Percentiles rank a stretch among this genome's conserved stretches.
Evolutionary conservation across 768 basidiomycete species (phyloP).

Genomic region (Calocybe cyanea): DNA sequence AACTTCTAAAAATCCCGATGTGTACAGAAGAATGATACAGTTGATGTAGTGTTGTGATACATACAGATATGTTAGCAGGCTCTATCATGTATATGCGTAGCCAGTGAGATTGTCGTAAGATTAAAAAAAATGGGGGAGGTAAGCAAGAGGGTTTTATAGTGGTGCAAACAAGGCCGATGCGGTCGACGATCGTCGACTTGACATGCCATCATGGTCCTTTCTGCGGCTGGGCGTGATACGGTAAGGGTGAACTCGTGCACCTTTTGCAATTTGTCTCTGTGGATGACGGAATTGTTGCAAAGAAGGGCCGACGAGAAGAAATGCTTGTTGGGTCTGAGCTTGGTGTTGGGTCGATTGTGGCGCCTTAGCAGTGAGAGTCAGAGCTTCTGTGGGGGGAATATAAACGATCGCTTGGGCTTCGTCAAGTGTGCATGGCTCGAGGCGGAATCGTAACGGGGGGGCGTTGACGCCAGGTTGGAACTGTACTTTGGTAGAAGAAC

Average conservation of each 20-base stretch:
- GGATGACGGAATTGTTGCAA: constrained; percentile 43
- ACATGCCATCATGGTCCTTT: neutral
- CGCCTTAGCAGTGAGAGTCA: constrained; percentile 16
- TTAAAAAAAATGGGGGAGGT: neutral
- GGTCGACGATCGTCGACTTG: constrained; percentile 4
- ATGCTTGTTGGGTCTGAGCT: constrained; percentile 22
- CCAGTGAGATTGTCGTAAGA: neutral
- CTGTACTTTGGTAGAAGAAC: constrained; percentile 14
- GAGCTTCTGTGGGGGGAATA: constrained; percentile 31
- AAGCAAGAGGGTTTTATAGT: constrained; percentile 2
- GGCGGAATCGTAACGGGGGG: constrained; percentile 15
- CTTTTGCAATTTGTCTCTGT: constrained; percentile 36
- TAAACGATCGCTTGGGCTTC: constrained; percentile 51
- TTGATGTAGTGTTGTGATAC: constrained; percentile 5
- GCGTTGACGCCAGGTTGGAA: too few relatives aligned
- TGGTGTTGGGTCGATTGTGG: neutral
- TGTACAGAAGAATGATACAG: constrained; percentile 5
- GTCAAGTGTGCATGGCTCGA: constrained; percentile 48
- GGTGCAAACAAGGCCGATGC: neutral
- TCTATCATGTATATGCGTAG: constrained; percentile 1
- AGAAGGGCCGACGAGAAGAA: constrained; percentile 49
- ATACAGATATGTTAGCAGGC: constrained; percentile 14
- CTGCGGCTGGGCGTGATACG: constrained; percentile 32
- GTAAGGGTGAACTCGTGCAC: constrained; percentile 55
- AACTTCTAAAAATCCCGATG: neutral